A percentile compares a stretch with the other conserved stretches of the same genome.
phyloP scores from a whole-genome alignment of 805 yeast genomes.

The Candida pseudofarinosa region DNA sequence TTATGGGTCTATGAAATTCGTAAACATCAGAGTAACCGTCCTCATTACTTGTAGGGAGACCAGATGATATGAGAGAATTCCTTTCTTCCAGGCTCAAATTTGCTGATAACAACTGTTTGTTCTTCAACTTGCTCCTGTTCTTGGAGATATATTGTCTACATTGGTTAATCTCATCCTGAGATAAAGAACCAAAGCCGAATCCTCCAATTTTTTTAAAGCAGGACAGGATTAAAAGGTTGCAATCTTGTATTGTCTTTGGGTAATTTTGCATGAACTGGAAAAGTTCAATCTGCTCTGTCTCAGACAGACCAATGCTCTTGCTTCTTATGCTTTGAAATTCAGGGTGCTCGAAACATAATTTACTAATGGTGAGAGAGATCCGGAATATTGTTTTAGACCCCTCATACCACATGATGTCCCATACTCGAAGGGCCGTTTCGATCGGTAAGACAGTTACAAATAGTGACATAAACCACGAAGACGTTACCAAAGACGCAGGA shows the following conservation, averaged over 20 bases:
- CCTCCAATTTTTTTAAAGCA: conserved; percentile 73
- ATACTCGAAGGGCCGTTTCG: conserved; percentile 80
- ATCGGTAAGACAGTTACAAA: conserved; percentile 88
- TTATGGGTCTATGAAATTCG: conserved; percentile 39
- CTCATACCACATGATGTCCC: conserved; percentile 95
- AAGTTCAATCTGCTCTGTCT: conserved; percentile 44
- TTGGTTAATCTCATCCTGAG: conserved; percentile 77
- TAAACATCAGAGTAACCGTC: conserved; percentile 41
- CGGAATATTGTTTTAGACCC: conserved; percentile 85
- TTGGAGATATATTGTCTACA: conserved; percentile 75
- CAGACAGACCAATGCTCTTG: conserved; percentile 18
- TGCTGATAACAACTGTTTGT: conserved; percentile 24
- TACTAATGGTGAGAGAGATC: conserved; percentile 74
- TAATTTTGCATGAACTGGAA: conserved; percentile 83
- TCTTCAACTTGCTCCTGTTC: conserved; percentile 43
- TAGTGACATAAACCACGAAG: conserved; percentile 98
- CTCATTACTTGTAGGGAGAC: conserved; percentile 11
- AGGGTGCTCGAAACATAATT: conserved; percentile 60
- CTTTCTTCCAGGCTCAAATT: conserved; percentile 40
- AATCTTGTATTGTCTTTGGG: conserved; percentile 70
- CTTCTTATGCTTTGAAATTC: conserved; percentile 36
- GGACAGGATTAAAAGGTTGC: conserved; percentile 62
- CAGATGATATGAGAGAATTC: conserved; percentile 20
- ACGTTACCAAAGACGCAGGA: conserved; percentile 88
- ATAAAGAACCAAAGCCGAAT: conserved; percentile 59